Evolutionary conservation across 2,329 filamentous ascomycete genomes (phyloP).

Genomic region (Fulvia fulva): DNA sequence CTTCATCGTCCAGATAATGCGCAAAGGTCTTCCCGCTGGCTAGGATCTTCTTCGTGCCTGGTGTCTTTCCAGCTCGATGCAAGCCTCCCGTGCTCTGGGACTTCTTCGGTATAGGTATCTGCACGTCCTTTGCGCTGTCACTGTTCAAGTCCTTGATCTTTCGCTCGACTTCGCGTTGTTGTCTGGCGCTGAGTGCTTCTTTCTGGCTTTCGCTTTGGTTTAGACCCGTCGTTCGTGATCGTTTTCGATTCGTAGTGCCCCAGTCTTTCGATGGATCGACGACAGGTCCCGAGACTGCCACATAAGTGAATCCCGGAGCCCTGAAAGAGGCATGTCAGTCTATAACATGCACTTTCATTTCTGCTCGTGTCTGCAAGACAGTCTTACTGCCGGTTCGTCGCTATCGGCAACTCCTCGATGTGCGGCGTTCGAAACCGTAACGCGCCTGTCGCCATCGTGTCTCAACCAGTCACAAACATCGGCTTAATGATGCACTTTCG

Average conservation of each 20-base stretch:
- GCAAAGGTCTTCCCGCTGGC: constrained; percentile 78
- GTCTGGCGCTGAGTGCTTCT: constrained; percentile 71
- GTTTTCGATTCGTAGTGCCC: constrained; percentile 56
- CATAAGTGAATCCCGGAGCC: constrained; percentile 88
- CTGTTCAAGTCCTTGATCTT: constrained; percentile 78
- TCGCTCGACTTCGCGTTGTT: constrained; percentile 75
- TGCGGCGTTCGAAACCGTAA: constrained; percentile 54
- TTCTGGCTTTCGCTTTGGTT: constrained; percentile 33
- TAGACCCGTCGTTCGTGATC: constrained; percentile 55
- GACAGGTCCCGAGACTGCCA: constrained; percentile 67
- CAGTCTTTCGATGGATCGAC: constrained; percentile 50
- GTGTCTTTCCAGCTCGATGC: constrained; percentile 55
- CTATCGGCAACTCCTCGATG: constrained; percentile 74
- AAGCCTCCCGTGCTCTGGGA: constrained; percentile 40
- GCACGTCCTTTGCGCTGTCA: constrained; percentile 59
- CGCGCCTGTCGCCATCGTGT: constrained; percentile 8
- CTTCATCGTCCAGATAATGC: constrained; percentile 76
- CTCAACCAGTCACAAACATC: not conserved
- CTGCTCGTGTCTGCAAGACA: not conserved
- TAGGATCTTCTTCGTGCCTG: constrained; percentile 70
- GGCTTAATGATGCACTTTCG: not conserved
- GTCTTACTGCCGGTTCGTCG: constrained; percentile 52
- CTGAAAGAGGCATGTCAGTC: not conserved
- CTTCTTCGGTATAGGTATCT: constrained; percentile 61
- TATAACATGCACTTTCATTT: not conserved